These are phyloP conservation scores for Thoreauomyces humboldtii DNA, from an alignment of 192 early-diverging fungal genomes.

Conservation along the genomic window DNA sequence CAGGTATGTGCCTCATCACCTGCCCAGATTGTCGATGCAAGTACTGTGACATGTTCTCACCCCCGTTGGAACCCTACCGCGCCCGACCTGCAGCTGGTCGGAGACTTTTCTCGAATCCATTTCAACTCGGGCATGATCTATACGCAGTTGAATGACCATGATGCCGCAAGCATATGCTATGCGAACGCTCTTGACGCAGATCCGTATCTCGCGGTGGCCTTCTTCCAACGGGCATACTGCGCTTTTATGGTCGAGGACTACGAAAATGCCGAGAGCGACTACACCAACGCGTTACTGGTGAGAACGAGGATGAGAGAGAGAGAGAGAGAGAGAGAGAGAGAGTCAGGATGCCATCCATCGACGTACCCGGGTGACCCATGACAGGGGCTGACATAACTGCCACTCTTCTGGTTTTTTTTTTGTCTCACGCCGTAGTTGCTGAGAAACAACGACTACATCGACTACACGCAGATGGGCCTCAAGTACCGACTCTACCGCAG, in stretches of 20 bases:
- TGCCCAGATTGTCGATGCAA: too few relatives aligned
- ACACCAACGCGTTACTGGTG: slow-evolving; percentile 65
- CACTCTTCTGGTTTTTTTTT: too few relatives aligned
- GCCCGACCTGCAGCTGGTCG: slow-evolving; percentile 60
- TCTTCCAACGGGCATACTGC: slow-evolving; percentile 85
- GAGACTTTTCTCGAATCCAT: slow-evolving; percentile 83
- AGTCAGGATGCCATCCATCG: too few relatives aligned
- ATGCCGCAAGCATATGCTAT: slow-evolving; percentile 54
- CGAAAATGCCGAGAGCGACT: slow-evolving; percentile 72
- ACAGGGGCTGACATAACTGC: slow-evolving; percentile 40
- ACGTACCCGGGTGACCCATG: not conserved
- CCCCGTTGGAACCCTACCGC: too few relatives aligned
- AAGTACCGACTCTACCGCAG: slow-evolving; percentile 84
- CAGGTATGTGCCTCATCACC: too few relatives aligned
- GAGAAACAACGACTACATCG: slow-evolving; percentile 79
- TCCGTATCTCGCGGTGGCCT: slow-evolving; percentile 87
- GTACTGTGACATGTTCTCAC: too few relatives aligned
- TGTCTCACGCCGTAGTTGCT: slow-evolving; percentile 18
- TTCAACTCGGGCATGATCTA: slow-evolving; percentile 90
- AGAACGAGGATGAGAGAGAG: not conserved
- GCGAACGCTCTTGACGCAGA: slow-evolving; percentile 73
- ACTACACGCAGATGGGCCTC: slow-evolving; percentile 93
- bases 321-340: too few relatives aligned
- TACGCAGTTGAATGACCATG: slow-evolving; percentile 68
- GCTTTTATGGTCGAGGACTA: slow-evolving; percentile 71